Evolutionary conservation across 75 land plant genomes (phyloP), one percentile per base, ranked within the genome.

Genomic region (Cryptomeria japonica): DNA sequence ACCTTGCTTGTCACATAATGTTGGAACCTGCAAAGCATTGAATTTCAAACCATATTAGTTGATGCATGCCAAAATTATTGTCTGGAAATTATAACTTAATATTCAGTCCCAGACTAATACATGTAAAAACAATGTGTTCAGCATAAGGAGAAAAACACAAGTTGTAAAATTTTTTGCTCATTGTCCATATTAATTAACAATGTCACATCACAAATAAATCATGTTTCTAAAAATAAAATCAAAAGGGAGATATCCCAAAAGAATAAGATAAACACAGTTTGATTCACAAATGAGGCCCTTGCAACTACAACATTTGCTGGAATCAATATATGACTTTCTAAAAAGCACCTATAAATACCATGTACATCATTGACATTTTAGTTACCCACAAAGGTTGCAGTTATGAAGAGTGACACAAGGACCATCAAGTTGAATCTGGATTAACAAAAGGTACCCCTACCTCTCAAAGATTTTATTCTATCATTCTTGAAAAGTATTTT

Each of bases 1-100:
- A 32, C 99, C 99, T 80, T 98, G 99, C 87, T 93, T 95, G 72
- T 96, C 97, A 90, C 90, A 89, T 80, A 98, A 86, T 49, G 93
- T 94, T 4, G 99, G 99, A 11, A 98, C 95, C 99, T 98, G 87
- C 31, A 90, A 82, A 46, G 31, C 14, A 82, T 38, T 28, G 51
- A 28, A 46, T 28, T 44, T 82, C 47, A 46, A 12, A 6, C 46
- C 5, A 44, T 82, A 41, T 82, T 44, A 19, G 11, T 28, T 0
- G 31, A n/a, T 82, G 84, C 34, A 3, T 44, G 42, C 47, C 12
- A 46, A 31, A 3, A n/a, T 46, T 25, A 79, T 13, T 34, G 16
- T 75, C 37, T 32, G 32, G 15, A 75, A 34, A 34, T 38, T 75
- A 75, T 32, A 75, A 75, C 77, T 75, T 9, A 75, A 9, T 4